A percentile compares a stretch with the other conserved stretches of the same genome.
These are phyloP conservation scores for Nicotiana tabacum DNA, from an alignment of 257 asterid genomes.

Conservation along the genomic window DNA sequence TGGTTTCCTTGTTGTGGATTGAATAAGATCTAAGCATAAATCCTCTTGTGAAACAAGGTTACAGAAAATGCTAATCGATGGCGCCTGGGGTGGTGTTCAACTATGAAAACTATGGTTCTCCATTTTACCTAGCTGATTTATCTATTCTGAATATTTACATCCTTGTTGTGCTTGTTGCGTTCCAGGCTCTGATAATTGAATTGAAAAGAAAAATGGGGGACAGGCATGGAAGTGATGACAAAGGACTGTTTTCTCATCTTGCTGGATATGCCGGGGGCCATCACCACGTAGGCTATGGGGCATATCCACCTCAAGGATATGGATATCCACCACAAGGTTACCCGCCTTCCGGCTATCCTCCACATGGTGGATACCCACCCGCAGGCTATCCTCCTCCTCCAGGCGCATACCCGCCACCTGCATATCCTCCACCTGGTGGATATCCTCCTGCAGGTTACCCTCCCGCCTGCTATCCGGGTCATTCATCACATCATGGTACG, in stretches of 20 bases:
- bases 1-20: not conserved
- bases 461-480: constrained; percentile 41
- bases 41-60: not conserved
- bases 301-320: constrained; percentile 32
- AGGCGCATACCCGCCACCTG: constrained; percentile 29
- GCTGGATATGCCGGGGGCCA: constrained; percentile 50
- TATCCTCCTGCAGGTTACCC: constrained; percentile 53
- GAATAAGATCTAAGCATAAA: not conserved
- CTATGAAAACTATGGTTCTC: not conserved
- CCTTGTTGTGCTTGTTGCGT: not conserved
- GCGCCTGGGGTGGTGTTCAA: not conserved
- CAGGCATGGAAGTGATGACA: constrained; percentile 38
- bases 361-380: constrained; percentile 23
- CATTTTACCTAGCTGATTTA: not conserved
- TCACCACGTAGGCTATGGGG: constrained; percentile 21
- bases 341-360: constrained; percentile 40
- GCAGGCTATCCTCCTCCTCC: constrained; percentile 45
- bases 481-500: constrained; percentile 44
- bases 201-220: constrained; percentile 27
- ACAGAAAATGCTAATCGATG: not conserved
- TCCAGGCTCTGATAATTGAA: not conserved
- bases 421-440: constrained; percentile 50
- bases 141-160: not conserved
- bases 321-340: constrained; percentile 26
- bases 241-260: constrained; percentile 66